These are phyloP conservation scores for Capsicum baccatum DNA, from an alignment of 257 asterid species.

Conservation along the genomic window DNA sequence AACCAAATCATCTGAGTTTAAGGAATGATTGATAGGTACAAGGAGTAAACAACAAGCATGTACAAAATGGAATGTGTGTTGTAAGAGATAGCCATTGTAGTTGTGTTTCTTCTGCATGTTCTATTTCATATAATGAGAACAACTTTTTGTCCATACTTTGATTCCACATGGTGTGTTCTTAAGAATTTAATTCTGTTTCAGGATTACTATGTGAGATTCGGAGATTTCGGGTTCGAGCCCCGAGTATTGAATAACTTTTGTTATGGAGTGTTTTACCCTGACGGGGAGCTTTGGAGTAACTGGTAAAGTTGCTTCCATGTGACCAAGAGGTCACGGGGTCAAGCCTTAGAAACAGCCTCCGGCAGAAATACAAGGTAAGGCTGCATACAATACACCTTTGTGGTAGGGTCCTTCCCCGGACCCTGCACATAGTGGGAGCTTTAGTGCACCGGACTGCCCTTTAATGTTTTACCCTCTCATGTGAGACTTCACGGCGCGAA, in stretches of 20 bases:
- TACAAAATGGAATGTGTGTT: background rate
- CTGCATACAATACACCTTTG: no score
- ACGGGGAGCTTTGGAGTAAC: no score
- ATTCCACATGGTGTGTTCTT: background rate
- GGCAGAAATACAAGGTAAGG: no score
- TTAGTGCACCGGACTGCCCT: no score
- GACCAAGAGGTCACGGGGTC: no score
- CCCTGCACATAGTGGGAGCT: no score
- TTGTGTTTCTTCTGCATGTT: background rate
- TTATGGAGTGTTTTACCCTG: no score
- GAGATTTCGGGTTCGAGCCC: background rate
- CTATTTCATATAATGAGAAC: background rate
- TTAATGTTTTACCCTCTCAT: no score
- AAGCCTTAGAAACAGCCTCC: no score
- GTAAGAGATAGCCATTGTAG: background rate
- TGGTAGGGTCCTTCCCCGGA: no score
- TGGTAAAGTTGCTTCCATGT: no score
- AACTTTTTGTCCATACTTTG: constrained; percentile 4
- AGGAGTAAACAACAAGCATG: background rate
- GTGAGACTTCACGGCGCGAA: no score
- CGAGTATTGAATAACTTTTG: background rate
- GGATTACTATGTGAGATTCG: background rate
- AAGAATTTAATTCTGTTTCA: background rate
- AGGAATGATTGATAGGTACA: background rate
- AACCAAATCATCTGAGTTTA: background rate